A percentile compares a stretch with the other conserved stretches of the same genome.
Conservation (phyloP, 192 early-diverging fungal species). For the Entomortierella parvispora region DNA sequence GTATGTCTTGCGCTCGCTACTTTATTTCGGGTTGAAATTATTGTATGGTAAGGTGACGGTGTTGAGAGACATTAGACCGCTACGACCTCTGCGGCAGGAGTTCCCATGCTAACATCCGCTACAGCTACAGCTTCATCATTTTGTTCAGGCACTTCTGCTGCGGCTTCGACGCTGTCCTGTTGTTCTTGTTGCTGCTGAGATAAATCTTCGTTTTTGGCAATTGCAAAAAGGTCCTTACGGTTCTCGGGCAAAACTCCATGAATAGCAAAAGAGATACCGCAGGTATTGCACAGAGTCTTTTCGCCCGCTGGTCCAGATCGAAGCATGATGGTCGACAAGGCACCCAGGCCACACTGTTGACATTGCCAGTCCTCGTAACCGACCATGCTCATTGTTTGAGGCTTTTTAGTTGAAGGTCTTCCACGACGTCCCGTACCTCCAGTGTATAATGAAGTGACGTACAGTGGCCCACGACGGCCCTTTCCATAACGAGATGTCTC, state of each 20-base stretch:
- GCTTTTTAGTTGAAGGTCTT: not conserved
- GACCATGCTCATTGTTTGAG: conserved; percentile 18
- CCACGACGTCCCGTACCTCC: conserved; percentile 23
- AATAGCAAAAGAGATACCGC: conserved; percentile 47
- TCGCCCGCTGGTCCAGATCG: conserved; percentile 53
- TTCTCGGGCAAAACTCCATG: conserved; percentile 40
- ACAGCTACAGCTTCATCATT: too few species aligned
- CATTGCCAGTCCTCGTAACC: conserved; percentile 49
- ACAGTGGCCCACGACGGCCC: conserved; percentile 15
- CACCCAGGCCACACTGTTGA: conserved; percentile 51
- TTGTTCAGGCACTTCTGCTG: too few species aligned
- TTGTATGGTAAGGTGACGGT: too few species aligned
- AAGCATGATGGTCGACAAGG: conserved; percentile 42
- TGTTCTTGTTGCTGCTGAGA: too few species aligned
- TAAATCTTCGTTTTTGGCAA: not conserved
- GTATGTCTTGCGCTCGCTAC: too few species aligned
- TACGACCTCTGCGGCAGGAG: too few species aligned
- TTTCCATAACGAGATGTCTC: conserved; percentile 42
- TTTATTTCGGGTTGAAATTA: too few species aligned
- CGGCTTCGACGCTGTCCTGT: not conserved
- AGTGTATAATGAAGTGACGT: conserved; percentile 1
- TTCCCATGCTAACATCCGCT: too few species aligned
- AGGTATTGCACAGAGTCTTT: conserved; percentile 55
- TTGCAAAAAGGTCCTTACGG: conserved; percentile 44
- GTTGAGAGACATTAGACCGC: too few species aligned